These are phyloP conservation scores for Fusarium bulbicola DNA, from an alignment of 2,329 filamentous ascomycete genomes.

Conservation along the genomic window DNA sequence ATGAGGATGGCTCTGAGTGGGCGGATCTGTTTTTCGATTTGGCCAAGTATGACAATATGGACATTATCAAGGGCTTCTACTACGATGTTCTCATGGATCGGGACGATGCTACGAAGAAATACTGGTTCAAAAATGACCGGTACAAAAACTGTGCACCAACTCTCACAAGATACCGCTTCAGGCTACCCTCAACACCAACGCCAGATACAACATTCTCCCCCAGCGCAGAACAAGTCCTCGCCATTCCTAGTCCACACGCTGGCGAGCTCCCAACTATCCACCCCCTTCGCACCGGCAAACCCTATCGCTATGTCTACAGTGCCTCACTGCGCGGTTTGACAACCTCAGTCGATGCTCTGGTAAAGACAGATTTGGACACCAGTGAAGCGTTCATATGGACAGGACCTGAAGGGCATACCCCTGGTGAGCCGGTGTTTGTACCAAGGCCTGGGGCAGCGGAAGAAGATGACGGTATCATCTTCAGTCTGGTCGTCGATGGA, in stretches of 20 bases:
- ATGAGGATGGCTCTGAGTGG: conserved; percentile 43
- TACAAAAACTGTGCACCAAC: conserved; percentile 49
- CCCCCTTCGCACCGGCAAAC: conserved; percentile 59
- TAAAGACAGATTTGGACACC: conserved; percentile 71
- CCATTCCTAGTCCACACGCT: conserved; percentile 61
- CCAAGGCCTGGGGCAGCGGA: conserved; percentile 52
- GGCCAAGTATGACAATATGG: conserved; percentile 68
- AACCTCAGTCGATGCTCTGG: conserved; percentile 68
- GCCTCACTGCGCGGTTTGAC: conserved; percentile 65
- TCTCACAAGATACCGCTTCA: conserved; percentile 57
- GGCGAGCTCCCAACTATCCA: conserved; percentile 76
- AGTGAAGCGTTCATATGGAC: conserved; percentile 65
- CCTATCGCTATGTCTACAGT: conserved; percentile 70
- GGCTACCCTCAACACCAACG: conserved; percentile 41
- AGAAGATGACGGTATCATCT: conserved; percentile 71
- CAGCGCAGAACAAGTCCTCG: conserved; percentile 49
- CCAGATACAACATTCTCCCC: conserved; percentile 27
- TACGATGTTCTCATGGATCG: conserved; percentile 72
- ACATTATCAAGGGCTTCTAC: conserved; percentile 74
- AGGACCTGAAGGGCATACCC: conserved; percentile 66
- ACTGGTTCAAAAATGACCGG: conserved; percentile 53
- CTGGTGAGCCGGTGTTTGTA: conserved; percentile 76
- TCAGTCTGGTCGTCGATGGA: conserved; percentile 73
- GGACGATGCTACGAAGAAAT: conserved; percentile 55
- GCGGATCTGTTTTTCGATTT: conserved; percentile 72